Conservation (phyloP, 768 basidiomycete genomes). For the Collybia sordida region DNA sequence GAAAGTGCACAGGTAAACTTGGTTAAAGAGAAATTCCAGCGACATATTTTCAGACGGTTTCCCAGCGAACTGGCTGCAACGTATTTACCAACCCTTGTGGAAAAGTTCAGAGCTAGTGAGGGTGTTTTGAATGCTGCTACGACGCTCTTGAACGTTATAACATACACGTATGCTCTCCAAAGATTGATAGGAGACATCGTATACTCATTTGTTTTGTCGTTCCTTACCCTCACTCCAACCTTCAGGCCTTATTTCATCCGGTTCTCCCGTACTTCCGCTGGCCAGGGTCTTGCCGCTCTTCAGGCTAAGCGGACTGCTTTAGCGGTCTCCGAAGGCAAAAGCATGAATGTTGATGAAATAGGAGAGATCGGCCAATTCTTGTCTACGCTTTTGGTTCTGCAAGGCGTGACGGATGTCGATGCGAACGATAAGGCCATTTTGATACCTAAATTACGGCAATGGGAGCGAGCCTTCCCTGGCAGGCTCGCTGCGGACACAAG, state of each 20-base stretch:
- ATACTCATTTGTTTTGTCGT: background rate
- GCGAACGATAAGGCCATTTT: conserved; percentile 29
- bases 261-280: conserved; percentile 28
- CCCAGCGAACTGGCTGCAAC: conserved; percentile 36
- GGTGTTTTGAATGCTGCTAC: conserved; percentile 21
- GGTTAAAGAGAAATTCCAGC: conserved; percentile 32
- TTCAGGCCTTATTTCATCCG: conserved; percentile 41
- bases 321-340: conserved; percentile 14
- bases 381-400: conserved; percentile 36
- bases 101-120: conserved; percentile 23
- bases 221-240: background rate
- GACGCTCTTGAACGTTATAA: conserved; percentile 31
- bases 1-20: conserved; percentile 18
- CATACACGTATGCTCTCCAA: conserved; percentile 29
- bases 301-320: conserved; percentile 35
- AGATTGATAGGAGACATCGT: background rate
- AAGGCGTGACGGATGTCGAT: conserved; percentile 30
- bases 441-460: conserved; percentile 29
- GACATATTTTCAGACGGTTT: conserved; percentile 29
- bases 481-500: conserved; percentile 31
- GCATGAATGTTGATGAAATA: conserved; percentile 23
- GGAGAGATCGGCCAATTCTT: conserved; percentile 39
- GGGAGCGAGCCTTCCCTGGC: conserved; percentile 26
- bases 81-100: conserved; percentile 31
- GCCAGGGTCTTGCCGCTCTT: conserved; percentile 29